Conservation (phyloP, 768 basidiomycete genomes). For the Pholiota molesta region DNA sequence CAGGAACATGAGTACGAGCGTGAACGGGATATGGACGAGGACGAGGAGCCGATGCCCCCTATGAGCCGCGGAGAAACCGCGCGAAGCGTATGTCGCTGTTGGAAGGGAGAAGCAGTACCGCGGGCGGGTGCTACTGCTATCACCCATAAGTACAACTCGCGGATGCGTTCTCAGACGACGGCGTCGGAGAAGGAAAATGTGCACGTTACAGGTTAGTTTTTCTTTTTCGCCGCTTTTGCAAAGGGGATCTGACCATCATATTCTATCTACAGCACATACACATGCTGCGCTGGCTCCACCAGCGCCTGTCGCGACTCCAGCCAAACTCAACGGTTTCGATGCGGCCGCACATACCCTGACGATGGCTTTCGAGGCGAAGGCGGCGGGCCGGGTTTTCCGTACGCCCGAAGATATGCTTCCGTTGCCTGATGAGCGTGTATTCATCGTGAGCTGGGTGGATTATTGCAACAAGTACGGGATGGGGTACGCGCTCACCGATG, state of each 20-base stretch:
- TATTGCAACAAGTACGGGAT: constrained; percentile 99
- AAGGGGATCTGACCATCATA: background rate
- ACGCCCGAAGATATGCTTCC: constrained; percentile 52
- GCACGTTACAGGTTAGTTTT: constrained; percentile 7
- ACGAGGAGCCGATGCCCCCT: constrained; percentile 27
- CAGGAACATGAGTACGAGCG: constrained; percentile 37
- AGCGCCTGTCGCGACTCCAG: constrained; percentile 19
- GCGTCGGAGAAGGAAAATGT: constrained; percentile 25
- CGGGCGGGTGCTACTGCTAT: constrained; percentile 10
- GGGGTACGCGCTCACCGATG: constrained; percentile 96
- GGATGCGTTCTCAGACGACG: background rate
- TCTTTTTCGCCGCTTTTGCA: background rate
- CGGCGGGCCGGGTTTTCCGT: constrained; percentile 64
- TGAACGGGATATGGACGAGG: constrained; percentile 36
- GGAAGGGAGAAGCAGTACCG: constrained; percentile 38
- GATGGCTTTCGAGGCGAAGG: constrained; percentile 70
- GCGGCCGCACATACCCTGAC: constrained; percentile 53
- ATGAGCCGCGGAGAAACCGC: constrained; percentile 26
- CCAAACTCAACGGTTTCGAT: constrained; percentile 63
- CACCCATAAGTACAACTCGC: constrained; percentile 5
- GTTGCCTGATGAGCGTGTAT: constrained; percentile 73
- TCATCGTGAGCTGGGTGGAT: constrained; percentile 98
- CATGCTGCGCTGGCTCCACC: constrained; percentile 7
- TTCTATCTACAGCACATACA: constrained; percentile 2
- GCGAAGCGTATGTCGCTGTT: constrained; percentile 20